Evolutionary conservation across 768 basidiomycete species (phyloP), one percentile per base, ranked within the genome.

Genomic region (Leccinum boreale): DNA sequence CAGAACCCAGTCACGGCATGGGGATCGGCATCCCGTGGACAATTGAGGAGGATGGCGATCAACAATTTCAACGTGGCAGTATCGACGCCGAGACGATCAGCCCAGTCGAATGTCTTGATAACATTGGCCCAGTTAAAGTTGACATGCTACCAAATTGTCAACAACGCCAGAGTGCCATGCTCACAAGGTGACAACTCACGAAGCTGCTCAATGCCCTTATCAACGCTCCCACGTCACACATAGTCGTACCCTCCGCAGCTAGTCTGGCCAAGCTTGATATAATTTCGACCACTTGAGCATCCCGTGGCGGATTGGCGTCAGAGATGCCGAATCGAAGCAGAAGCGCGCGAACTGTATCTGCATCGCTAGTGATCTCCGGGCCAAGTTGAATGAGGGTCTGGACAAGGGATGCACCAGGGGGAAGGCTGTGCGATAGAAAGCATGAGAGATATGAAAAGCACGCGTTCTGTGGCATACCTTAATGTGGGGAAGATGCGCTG

Each of bases 1-100:
- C 92, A 95, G 67, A 94, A 94, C 15, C 90, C 92, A 5, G 83
- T 82, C 15, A 93, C 90, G 4, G 90, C 90, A 61, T 92, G 91
- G 8, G 82, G 84, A 49, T 86, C 89, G 42, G 77, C 81, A 53
- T 89, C 86, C 47, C 89, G 85, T 48, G 92, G 87, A 17, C 88
- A 85, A 63, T 92, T 89, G 56, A 90, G 79, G 21, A 98, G 84
- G 55, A 98, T 86, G 58, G 92, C 87, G 52, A 96, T 91, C 65
- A 98, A 75, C 51, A 97, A 81, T 65, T 95, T 94, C 63, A 98
- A 74, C 0, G 92, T 92, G 31, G 90, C 87, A 3, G 92, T 94
- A 70, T 96, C 93, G 14, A 94, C 90, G 6, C 90, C 89, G 59
- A 86, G 85, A 48, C 92, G 84, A 69, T 91, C 87, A 6, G 87